A percentile compares a stretch with the other conserved stretches of the same genome.
Evolutionary conservation across 345 rosid species (phyloP).

Genomic region (Bretschneidera sinensis): DNA sequence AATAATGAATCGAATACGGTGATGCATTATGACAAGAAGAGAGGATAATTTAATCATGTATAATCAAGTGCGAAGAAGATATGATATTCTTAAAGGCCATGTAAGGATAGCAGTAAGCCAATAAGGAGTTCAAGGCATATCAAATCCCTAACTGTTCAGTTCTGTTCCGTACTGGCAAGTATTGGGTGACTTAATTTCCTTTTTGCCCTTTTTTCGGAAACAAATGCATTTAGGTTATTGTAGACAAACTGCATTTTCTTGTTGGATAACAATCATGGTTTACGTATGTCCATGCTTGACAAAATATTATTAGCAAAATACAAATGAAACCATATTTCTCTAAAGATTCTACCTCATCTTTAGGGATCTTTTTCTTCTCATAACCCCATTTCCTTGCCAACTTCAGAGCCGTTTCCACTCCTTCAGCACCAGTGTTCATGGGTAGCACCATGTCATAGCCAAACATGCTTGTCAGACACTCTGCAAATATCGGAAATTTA

Average conservation of each 20-base stretch:
- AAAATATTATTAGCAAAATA: not conserved
- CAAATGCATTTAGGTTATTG: not conserved
- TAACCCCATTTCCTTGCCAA: conserved; percentile 99
- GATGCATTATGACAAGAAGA: not conserved
- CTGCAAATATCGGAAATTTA: conserved; percentile 73
- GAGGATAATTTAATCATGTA: not conserved
- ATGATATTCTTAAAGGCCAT: not conserved
- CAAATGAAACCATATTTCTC: not conserved
- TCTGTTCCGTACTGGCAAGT: too few relatives aligned
- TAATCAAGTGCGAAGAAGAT: not conserved
- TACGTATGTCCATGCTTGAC: not conserved
- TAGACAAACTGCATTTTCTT: not conserved
- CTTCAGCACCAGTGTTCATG: conserved; percentile 98
- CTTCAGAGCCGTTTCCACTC: conserved; percentile 92
- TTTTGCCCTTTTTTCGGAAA: too few relatives aligned
- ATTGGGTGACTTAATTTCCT: too few relatives aligned
- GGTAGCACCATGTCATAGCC: conserved; percentile 98
- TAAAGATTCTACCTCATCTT: conserved; percentile 52
- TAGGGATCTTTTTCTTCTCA: conserved; percentile 66
- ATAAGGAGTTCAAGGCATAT: not conserved
- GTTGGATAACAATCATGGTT: not conserved
- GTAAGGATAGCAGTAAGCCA: not conserved
- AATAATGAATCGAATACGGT: not conserved
- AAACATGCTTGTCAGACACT: conserved; percentile 70
- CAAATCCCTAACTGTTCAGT: not conserved